phyloP scores from a whole-genome alignment of 345 rosid genomes.

The Carallia brachiata region DNA sequence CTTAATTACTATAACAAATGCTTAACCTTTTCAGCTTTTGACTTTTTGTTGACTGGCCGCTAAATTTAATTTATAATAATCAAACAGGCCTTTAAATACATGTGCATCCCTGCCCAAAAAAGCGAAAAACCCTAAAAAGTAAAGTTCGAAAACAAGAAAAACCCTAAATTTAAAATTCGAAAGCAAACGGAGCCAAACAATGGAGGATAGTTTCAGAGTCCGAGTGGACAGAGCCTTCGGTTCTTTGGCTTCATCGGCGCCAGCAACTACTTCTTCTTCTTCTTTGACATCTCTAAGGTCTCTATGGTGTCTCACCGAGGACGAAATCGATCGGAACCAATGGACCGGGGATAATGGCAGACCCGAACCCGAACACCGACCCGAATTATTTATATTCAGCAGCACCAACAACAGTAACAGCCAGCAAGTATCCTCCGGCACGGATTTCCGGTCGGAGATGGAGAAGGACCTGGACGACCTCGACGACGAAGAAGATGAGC shows the following conservation, averaged over 20 bases:
- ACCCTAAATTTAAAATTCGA: slow-evolving; percentile 8
- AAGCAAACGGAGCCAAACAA: neutral
- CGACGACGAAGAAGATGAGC: slow-evolving; percentile 24
- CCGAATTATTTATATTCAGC: slow-evolving; percentile 20
- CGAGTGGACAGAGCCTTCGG: slow-evolving; percentile 74
- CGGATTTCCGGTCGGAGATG: slow-evolving; percentile 19
- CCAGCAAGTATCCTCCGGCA: slow-evolving; percentile 13
- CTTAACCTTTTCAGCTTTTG: too few species aligned
- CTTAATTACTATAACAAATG: too few species aligned
- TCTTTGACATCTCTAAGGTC: slow-evolving; percentile 21
- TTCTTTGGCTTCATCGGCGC: slow-evolving; percentile 47
- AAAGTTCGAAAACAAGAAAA: neutral
- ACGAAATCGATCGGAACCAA: slow-evolving; percentile 52
- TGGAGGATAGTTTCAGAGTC: slow-evolving; percentile 61
- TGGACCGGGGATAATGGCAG: slow-evolving; percentile 32
- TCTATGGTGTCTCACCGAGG: slow-evolving; percentile 70
- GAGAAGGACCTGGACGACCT: slow-evolving; percentile 41
- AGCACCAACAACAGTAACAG: slow-evolving; percentile 13
- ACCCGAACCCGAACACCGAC: slow-evolving; percentile 13
- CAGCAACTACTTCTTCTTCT: slow-evolving; percentile 3
- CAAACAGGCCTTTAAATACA: too few species aligned
- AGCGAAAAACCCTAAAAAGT: slow-evolving; percentile 4
- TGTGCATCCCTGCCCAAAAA: too few species aligned
- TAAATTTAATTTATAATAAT: too few species aligned
- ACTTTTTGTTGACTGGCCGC: too few species aligned